Base-by-base conservation (phyloP, 192 early-diverging fungal species). In the Cetraspora pellucida region DNA sequence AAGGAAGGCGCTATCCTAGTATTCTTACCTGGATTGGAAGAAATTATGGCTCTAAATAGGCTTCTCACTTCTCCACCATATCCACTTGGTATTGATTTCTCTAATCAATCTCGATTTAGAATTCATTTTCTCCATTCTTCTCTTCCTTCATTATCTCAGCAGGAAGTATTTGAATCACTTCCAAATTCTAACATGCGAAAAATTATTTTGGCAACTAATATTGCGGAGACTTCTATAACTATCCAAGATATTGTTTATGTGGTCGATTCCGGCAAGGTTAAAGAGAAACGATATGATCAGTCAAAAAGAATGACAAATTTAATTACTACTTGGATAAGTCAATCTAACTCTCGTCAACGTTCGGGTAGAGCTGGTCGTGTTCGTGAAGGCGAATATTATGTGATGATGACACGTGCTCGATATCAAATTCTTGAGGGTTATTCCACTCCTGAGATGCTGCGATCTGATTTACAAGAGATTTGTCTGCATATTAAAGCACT, bases 211-310 rank as follows among this genome's bases (percentile, higher is more conserved):
- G 79, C 87, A 17, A 93, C 91, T 44, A 93, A 92, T 73, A 90
- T 93, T 80, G 91, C 91, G 27, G 91, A 93, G 82, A 93, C 91
- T 7, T 87, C 87, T 57, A 88, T 92, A 45, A 92, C 92, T n/a
- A 90, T 93, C 45, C 90, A 86, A 45, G 92, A 93, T 77, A 84
- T 91, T 23, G 88, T 90, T 10, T 88, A 82, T 80, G 90, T 93
- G 1, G 84, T 93, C 60, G 92, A 93, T 77, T 82, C 86, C 10
- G 90, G 89, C 17, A 82, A 85, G 61, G 89, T 90, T 69, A 93
- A 92, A 82, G 90, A 92, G 58, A 81, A 79, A 21, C 81, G 80
- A 37, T 86, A 86, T 44, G 82, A 86, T 60, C 81, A 80, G 9
- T 79, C 72, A 30, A 83, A 81, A 54, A 55, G 85, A 17, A 82